Conservation (phyloP, 371 early-diverging fungal genomes). For the Ordospora colligata region DNA sequence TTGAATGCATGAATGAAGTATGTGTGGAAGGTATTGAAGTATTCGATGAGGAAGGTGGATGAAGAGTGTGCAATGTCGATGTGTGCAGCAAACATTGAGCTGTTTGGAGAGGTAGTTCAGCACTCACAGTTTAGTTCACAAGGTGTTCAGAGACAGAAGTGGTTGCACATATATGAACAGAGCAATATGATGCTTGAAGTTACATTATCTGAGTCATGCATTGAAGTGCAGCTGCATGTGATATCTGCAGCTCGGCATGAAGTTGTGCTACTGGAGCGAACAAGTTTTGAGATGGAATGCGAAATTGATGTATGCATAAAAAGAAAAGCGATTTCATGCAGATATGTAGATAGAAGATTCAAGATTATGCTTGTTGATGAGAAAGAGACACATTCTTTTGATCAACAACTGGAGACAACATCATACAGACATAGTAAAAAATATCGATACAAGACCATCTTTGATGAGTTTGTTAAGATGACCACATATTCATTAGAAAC, state of each 20-base stretch:
- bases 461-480: no score
- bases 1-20: constrained; percentile 12
- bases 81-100: constrained; percentile 5
- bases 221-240: constrained; percentile 8
- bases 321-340: constrained; percentile 2
- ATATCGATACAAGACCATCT: no score
- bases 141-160: not conserved
- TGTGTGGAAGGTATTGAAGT: constrained; percentile 35
- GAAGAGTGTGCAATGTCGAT: constrained; percentile 2
- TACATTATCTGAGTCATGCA: not conserved
- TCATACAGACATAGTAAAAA: no score
- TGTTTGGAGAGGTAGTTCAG: constrained; percentile 6
- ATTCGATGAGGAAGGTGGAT: constrained; percentile 13
- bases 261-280: constrained; percentile 3
- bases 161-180: constrained; percentile 32
- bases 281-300: not conserved
- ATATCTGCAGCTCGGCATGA: not conserved
- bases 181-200: constrained; percentile 13
- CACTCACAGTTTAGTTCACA: constrained; percentile 26
- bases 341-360: constrained; percentile 1
- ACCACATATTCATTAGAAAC: no score
- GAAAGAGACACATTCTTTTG: constrained; percentile 11
- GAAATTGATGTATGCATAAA: not conserved
- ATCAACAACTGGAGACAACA: no score
- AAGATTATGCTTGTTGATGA: constrained; percentile 14